phyloP scores from a whole-genome alignment of 805 yeast genomes.

The Metschnikowia aberdeeniae region DNA sequence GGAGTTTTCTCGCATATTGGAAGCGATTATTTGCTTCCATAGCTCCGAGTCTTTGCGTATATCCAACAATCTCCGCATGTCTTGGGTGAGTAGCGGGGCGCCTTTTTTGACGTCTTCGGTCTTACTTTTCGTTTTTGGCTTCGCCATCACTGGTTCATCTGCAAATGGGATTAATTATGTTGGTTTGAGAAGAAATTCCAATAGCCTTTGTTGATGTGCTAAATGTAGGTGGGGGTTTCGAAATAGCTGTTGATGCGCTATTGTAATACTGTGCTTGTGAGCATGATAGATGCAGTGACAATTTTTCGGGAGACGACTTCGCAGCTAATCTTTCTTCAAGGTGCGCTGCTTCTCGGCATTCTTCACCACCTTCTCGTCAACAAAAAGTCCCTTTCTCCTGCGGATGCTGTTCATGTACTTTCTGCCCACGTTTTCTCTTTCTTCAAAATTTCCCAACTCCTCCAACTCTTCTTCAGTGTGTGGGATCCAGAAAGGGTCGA shows the following conservation, averaged over 20 bases:
- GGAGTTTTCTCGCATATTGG: background rate
- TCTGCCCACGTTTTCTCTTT: conserved; percentile 86
- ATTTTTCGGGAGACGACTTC: background rate
- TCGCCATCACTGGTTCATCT: conserved; percentile 1
- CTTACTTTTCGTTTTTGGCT: background rate
- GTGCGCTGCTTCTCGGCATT: conserved; percentile 95
- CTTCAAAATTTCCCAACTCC: conserved; percentile 88
- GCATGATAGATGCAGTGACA: too few species aligned
- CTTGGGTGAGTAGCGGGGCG: conserved; percentile 4
- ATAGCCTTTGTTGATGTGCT: too few species aligned
- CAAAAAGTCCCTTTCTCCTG: conserved; percentile 80
- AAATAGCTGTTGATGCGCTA: too few species aligned
- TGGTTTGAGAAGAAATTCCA: too few species aligned
- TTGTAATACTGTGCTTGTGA: too few species aligned
- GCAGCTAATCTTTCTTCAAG: conserved; percentile 57
- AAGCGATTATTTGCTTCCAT: conserved; percentile 29
- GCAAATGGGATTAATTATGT: background rate
- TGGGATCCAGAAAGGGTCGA: conserved; percentile 99
- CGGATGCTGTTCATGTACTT: conserved; percentile 79
- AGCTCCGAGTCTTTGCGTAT: conserved; percentile 32
- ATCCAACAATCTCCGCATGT: conserved; percentile 14
- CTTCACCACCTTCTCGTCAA: conserved; percentile 84
- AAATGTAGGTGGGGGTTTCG: too few species aligned
- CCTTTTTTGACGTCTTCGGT: background rate
- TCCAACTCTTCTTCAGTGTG: conserved; percentile 95